phyloP scores from a whole-genome alignment of 805 yeast genomes.

The Starmerella bombi region DNA sequence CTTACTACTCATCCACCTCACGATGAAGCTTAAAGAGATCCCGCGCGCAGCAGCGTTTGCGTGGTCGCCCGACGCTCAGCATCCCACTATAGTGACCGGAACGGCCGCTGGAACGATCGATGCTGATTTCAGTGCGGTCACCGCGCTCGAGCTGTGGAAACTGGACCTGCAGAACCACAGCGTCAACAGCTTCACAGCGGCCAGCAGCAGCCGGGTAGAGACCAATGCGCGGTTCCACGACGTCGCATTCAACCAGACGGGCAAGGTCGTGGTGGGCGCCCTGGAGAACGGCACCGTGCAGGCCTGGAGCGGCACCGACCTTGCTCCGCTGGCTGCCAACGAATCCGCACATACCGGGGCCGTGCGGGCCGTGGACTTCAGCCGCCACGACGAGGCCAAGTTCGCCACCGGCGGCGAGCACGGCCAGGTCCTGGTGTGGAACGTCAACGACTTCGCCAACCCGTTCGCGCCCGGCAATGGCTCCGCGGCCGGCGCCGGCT shows the following conservation, averaged over 20 bases:
- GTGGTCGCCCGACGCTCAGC: slow-evolving; percentile 62
- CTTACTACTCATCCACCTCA: no score
- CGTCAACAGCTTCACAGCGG: slow-evolving; percentile 20
- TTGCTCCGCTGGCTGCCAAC: slow-evolving; percentile 23
- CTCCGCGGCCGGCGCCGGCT: slow-evolving; percentile 33
- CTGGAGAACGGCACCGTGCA: slow-evolving; percentile 70
- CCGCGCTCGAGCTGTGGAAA: slow-evolving; percentile 71
- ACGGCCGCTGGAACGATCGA: slow-evolving; percentile 95
- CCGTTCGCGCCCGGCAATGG: slow-evolving; percentile 61
- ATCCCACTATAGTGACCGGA: slow-evolving; percentile 77
- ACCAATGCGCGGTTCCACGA: slow-evolving; percentile 41
- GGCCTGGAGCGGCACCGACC: slow-evolving; percentile 49
- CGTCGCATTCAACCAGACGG: slow-evolving; percentile 16
- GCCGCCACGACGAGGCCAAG: slow-evolving; percentile 54
- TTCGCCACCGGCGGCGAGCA: slow-evolving; percentile 79
- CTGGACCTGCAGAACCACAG: slow-evolving; percentile 32
- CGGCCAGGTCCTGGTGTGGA: slow-evolving; percentile 88
- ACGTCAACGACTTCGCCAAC: slow-evolving; percentile 44
- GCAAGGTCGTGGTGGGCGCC: slow-evolving; percentile 58
- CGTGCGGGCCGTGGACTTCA: slow-evolving; percentile 63
- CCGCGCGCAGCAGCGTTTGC: slow-evolving; percentile 87
- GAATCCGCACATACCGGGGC: slow-evolving; percentile 38
- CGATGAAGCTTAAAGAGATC: slow-evolving; percentile 76
- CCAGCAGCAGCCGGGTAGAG: slow-evolving; percentile 16
- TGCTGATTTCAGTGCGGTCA: slow-evolving; percentile 65